Base-by-base conservation (phyloP, 2,329 filamentous ascomycete species). In the Aureobasidium subglaciale region DNA sequence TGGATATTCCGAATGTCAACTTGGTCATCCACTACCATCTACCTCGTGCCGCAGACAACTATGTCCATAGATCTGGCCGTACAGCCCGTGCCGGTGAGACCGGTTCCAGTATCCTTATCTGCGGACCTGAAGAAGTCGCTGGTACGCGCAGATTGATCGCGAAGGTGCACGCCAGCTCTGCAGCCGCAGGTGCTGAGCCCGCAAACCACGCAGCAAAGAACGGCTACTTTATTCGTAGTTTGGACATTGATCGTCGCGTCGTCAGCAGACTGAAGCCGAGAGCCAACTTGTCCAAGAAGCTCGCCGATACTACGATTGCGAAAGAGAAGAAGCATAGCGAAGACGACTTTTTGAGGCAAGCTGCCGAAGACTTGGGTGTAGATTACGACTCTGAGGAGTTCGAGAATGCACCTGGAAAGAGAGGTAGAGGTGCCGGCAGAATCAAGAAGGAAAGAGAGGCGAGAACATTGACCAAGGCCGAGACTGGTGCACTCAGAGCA, bases 11-110 rank as follows among this genome's bases (percentile, higher is more conserved):
- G 42, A 83, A 85, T 30, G 90, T 97, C 43, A 87, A 96, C 63
- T 79, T 95, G 13, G 87, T 99, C 15, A 75, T 99, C 16, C 93
- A 99, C 72, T 99, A 99, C 73, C 92, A 99, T 70, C 85, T 96
- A 0, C 93, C 93, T 1, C 87, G 91, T 56, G 79, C 90, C 1
- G 93, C 93, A 30, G 92, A 97, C 69, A 87, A 87, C 45, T 99
- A 99, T 67, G 91, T 99, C 13, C 93, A 99, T 68, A 85, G 93
- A 22, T 96, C 93, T 1, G 93, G 93, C 11, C 88, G 93, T 61
- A 97, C 93, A 1, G 93, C 93, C 2, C 88, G 93, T 65, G 92
- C 88, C 3, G 81, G 85, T 18, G 82, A 82, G 11, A 82, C 80
- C 0, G 93, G 93, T 34, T 81, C 88, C 32, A 95, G 89, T 64